Base-by-base conservation (phyloP, 116 monocot genomes). In the Papilionanthe hybrid region DNA sequence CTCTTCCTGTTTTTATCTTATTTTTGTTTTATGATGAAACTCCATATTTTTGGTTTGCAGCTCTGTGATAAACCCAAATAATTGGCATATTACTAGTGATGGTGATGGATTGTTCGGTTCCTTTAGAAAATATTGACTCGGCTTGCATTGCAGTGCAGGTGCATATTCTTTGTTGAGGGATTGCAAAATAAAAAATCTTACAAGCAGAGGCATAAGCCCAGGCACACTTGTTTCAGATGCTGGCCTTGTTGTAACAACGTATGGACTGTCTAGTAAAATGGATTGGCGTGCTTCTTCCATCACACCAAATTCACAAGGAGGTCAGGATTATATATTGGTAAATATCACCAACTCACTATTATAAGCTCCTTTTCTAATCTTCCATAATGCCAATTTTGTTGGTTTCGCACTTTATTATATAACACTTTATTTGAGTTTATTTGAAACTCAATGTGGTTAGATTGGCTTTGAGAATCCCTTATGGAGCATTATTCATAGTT, bases 271-370 rank as follows among this genome's bases (percentile, higher is more conserved):
- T 23, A 37, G 37, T 28, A 53, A 63, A 79, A 84, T 84, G 79
- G 84, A 82, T 49, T 87, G 87, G 87, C 58, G 65, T 79, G 87
- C 87, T 65, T 87, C 84, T 20, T 82, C 79, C 12, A 79, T 87
- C 47, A 77, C 42, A 25, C 60, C 66, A 49, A 87, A 87, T 74
- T 74, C 48, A 75, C 79, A 82, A 45, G 87, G 87, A 43, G 87
- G 87, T 41, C 79, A 78, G 79, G 79, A 79, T 72, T 87, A 87
- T 66, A 63, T 72, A 48, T 37, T 87, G 84, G 87, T 87, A 63
- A 73, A 81, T 82, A 42, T 15, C 48, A 29, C 68, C 6, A 6
- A 48, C 60, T 79, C 27, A 45, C 0, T 20, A 27, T 48, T 67
- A 48, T 11, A 68, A 79, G 28, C 68, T 67, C 23, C 44, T 19